Percentiles rank a stretch among this genome's conserved stretches.
phyloP scores from a whole-genome alignment of 495 filamentous ascomycete species.

The Aspergillus coremiiformis region DNA sequence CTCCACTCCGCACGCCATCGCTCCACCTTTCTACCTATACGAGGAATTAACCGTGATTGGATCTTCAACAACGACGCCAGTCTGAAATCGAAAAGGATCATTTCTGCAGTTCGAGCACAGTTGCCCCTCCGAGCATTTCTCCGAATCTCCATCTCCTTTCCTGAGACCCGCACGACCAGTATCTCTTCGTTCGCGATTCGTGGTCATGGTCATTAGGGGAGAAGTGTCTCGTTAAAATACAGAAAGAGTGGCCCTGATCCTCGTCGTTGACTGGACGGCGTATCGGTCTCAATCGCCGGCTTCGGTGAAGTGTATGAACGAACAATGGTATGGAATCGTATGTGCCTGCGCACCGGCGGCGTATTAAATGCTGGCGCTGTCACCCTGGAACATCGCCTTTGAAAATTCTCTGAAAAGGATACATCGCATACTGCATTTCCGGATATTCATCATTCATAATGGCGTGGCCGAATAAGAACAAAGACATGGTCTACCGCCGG shows the following conservation, averaged over 20 bases:
- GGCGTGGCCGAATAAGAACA: constrained; percentile 25
- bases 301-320: not conserved
- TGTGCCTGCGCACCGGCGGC: not conserved
- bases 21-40: not conserved
- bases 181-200: not conserved
- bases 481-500: constrained; percentile 59
- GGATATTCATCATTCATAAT: constrained; percentile 4
- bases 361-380: not conserved
- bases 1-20: constrained; percentile 8
- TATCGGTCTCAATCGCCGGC: not conserved
- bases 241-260: not conserved
- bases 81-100: not conserved
- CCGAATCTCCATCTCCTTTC: constrained; percentile 3
- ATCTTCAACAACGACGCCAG: not conserved
- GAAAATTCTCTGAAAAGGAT: not conserved
- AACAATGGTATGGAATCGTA: not conserved
- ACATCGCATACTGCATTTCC: not conserved
- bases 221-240: not conserved
- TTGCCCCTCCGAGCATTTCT: constrained; percentile 19
- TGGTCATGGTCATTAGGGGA: not conserved
- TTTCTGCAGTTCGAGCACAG: not conserved
- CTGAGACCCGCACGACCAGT: not conserved
- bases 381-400: not conserved
- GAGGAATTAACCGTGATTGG: not conserved
- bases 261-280: not conserved